Evolutionary conservation across 2,329 filamentous ascomycete species (phyloP), one percentile per base, ranked within the genome.

Genomic region (Corynespora cassiicola): DNA sequence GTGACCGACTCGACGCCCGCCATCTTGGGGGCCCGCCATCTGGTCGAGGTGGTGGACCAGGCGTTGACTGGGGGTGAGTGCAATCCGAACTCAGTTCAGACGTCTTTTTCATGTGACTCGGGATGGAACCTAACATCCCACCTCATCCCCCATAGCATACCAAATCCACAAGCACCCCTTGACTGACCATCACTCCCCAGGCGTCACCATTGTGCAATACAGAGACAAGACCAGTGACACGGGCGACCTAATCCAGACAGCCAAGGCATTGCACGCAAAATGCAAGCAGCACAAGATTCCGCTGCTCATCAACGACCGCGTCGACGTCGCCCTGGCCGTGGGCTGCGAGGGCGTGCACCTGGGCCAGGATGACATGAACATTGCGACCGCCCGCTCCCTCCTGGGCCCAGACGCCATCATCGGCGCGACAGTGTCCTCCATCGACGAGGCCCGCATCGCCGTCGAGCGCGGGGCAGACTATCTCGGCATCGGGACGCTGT

Each of bases 271-370:
- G 33, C 90, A 95, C 65, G 67, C 73, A 23, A 73, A 94, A 47
- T 92, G 90, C 14, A 75, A 75, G 49, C 74, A 75, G 30, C 77
- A 87, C 61, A 75, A 76, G 11, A 82, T 96, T 3, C 92, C 92
- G 19, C 78, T 97, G 40, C 75, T 97, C 37, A 90, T 97, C 74
- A 97, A 97, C 64, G 94, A 97, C 66, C 84, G 91, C 9, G 81
- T 96, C 5, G 91, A 96, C 64, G 88, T 97, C 17, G 91, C 90
- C 7, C 77, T 90, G 12, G 90, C 90, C 10, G 80, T 91, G 27
- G 88, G 84, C 9, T 94, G 88, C 40, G 92, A 96, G 72, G 94
- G 94, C 29, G 90, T 96, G 7, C 94, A 97, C 66, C 81, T 97
- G 32, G 94, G 94, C 6, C 92, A 97, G 73, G 91, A 96, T 78